Conservation (phyloP, 345 rosid species). For the Eucalyptus rudis region DNA sequence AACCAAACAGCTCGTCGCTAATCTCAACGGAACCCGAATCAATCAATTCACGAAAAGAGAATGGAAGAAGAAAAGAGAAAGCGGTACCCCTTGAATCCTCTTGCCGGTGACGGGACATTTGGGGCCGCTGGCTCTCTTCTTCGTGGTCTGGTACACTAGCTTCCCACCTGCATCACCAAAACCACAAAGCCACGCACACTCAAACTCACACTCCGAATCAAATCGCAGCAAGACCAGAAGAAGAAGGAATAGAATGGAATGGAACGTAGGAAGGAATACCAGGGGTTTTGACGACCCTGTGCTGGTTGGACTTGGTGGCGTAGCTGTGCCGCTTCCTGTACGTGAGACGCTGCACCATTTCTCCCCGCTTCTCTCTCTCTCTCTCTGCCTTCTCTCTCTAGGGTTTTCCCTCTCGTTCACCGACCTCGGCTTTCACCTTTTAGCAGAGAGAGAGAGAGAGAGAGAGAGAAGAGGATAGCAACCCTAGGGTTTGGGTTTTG, state of each 20-base stretch:
- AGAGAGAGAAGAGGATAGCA: background rate
- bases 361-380: background rate
- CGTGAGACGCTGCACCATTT: conserved; percentile 7
- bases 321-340: conserved; percentile 13
- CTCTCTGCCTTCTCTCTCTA: background rate
- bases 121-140: background rate
- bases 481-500: background rate
- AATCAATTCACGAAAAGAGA: background rate
- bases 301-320: conserved; percentile 8
- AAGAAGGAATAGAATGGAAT: background rate
- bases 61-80: background rate
- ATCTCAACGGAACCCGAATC: background rate
- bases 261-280: background rate
- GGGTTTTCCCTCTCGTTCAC: background rate
- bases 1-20: background rate
- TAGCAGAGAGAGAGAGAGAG: background rate
- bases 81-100: background rate
- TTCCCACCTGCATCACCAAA: background rate
- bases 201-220: background rate
- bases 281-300: conserved; percentile 12
- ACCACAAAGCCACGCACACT: background rate
- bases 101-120: background rate
- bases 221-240: background rate
- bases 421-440: background rate
- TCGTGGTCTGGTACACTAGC: background rate